Conservation (phyloP, 2,329 filamentous ascomycete species). For the Colletotrichum karsti region DNA sequence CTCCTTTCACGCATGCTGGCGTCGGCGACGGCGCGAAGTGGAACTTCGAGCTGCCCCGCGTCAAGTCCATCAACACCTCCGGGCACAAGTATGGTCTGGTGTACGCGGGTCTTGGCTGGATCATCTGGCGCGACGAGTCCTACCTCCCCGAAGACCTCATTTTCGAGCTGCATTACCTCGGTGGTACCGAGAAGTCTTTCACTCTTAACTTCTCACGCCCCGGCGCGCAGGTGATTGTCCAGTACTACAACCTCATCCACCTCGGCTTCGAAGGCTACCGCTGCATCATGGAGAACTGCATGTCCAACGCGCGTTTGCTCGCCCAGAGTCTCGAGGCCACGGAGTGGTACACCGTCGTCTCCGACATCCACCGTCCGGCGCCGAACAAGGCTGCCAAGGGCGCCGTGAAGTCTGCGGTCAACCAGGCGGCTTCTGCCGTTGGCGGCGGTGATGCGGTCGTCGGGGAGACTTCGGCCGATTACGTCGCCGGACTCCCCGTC, state of each 20-base stretch:
- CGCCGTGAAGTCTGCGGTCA: constrained; percentile 4
- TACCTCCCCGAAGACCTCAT: constrained; percentile 74
- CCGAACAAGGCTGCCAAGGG: constrained; percentile 34
- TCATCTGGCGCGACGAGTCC: constrained; percentile 72
- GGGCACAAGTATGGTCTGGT: constrained; percentile 71
- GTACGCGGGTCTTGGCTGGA: constrained; percentile 75
- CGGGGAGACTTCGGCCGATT: constrained; percentile 61
- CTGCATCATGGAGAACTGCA: constrained; percentile 71
- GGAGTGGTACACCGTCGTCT: constrained; percentile 72
- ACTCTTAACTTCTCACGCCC: constrained; percentile 79
- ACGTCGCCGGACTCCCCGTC: constrained; percentile 72
- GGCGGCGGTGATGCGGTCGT: constrained; percentile 41
- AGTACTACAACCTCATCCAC: constrained; percentile 79
- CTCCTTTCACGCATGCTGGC: constrained; percentile 65
- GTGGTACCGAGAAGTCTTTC: constrained; percentile 74
- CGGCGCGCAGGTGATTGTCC: constrained; percentile 73
- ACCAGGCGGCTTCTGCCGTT: constrained; percentile 46
- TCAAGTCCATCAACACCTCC: constrained; percentile 73
- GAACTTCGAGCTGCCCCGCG: constrained; percentile 69
- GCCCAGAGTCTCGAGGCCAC: constrained; percentile 71
- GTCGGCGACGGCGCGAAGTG: constrained; percentile 64
- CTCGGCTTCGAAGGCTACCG: constrained; percentile 73
- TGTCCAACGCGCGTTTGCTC: constrained; percentile 70
- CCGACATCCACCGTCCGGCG: constrained; percentile 70
- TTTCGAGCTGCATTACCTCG: constrained; percentile 76